Conservation (phyloP, 768 basidiomycete genomes). For the Pilatotrama ljubarskyi region DNA sequence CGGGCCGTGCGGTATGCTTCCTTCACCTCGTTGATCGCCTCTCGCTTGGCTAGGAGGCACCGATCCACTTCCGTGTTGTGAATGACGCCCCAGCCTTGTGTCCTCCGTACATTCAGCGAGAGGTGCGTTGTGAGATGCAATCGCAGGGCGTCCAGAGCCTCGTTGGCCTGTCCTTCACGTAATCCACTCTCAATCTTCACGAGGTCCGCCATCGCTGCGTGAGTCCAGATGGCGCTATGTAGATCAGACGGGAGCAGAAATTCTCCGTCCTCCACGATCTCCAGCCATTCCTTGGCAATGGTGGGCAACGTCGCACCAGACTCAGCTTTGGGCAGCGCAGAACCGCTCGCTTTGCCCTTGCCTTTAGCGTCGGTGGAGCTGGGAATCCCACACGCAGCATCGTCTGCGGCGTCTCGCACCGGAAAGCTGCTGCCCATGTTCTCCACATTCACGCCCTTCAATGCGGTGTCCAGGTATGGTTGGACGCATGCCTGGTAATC, state of each 20-base stretch:
- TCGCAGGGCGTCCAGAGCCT: conserved; percentile 5
- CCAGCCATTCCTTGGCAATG: not conserved
- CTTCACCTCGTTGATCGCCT: not conserved
- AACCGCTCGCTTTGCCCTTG: too few species aligned
- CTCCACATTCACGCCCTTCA: too few species aligned
- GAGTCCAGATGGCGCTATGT: not conserved
- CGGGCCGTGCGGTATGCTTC: not conserved
- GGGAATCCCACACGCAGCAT: too few species aligned
- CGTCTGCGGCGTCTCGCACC: too few species aligned
- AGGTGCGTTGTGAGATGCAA: conserved; percentile 3
- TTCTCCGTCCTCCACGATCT: not conserved
- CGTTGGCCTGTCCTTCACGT: conserved; percentile 2
- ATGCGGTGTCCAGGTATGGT: too few species aligned
- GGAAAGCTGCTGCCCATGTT: too few species aligned
- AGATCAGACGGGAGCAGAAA: not conserved
- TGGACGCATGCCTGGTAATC: too few species aligned
- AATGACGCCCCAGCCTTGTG: not conserved
- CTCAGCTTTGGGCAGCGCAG: too few species aligned
- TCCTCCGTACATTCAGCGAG: not conserved
- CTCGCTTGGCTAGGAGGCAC: not conserved
- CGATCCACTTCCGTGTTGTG: not conserved
- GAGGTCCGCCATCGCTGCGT: not conserved
- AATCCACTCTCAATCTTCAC: not conserved
- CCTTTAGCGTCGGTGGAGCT: too few species aligned
- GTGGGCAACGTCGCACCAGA: too few species aligned